These are phyloP conservation scores for Trichoderma polysporum DNA, from an alignment of 2,329 filamentous ascomycete genomes.

Conservation along the genomic window DNA sequence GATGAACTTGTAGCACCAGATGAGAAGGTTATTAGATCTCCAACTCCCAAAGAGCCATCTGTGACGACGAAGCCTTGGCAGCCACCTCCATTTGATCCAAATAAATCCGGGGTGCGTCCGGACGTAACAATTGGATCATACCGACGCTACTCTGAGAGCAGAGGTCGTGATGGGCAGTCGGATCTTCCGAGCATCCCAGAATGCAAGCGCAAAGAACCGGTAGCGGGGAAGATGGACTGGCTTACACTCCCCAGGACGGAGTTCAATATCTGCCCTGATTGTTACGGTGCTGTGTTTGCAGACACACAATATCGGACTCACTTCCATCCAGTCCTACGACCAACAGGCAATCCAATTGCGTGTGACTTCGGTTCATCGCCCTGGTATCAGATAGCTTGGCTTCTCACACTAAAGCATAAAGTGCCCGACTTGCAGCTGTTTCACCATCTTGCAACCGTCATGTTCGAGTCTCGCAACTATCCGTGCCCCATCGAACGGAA, in stretches of 20 bases:
- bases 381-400: conserved; percentile 84
- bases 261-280: conserved; percentile 81
- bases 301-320: conserved; percentile 65
- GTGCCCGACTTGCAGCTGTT: conserved; percentile 67
- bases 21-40: not conserved
- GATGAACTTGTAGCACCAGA: conserved; percentile 5
- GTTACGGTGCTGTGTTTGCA: conserved; percentile 69
- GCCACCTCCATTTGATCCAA: conserved; percentile 46
- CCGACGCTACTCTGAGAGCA: conserved; percentile 53
- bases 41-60: conserved; percentile 15
- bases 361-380: conserved; percentile 77
- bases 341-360: conserved; percentile 56
- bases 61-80: conserved; percentile 43
- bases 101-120: conserved; percentile 33
- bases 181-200: conserved; percentile 52
- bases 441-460: conserved; percentile 64
- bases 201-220: conserved; percentile 66
- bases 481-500: conserved; percentile 59
- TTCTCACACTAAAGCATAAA: conserved; percentile 71
- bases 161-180: conserved; percentile 23
- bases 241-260: conserved; percentile 70
- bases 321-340: conserved; percentile 60
- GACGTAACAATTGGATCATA: conserved; percentile 48
- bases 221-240: conserved; percentile 72
- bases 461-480: conserved; percentile 46